Base-by-base conservation (phyloP, 1,139 yeast species). In the Diutina siamensis region DNA sequence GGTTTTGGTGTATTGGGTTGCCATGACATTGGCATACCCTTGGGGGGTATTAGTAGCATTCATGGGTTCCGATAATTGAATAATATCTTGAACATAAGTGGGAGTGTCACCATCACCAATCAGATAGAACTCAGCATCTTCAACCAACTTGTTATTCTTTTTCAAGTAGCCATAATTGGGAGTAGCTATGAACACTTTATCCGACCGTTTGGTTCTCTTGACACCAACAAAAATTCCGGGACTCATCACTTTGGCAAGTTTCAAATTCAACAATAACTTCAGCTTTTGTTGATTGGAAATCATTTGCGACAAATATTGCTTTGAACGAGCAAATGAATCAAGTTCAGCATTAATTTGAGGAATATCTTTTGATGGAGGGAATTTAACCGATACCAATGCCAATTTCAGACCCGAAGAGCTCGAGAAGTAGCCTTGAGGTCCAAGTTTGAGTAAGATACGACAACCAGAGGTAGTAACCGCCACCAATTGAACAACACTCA, bases 391-490 rank as follows among this genome's bases (percentile, higher is more conserved):
- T 64, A 67, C 63, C 67, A 78, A 61, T 63, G 65, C 44, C 64
- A 62, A 60, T 48, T 62, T 67, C 36, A 68, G 44, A 1, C 51
- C 21, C 18, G 45, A 22, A 10, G 48, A 35, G 45, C 61, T 60
- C 1, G 68, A 59, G 7, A 60, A 49, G 17, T 61, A 53, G 0
- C 75, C 74, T 18, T 25, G 42, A 3, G 36, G 20, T 4, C 20
- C 28, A 46, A 70, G 57, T 49, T 80, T 82, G 51, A 83, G 68
- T 51, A 79, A 81, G 32, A 92, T 68, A 53, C 98, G 76, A 52
- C 84, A 83, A 17, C 98, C 98, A 49, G 80, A 82, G 45, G 80
- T 72, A 0, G 97, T 87, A n/a, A 86, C 72, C 0, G 95, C 97
- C 44, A 89, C 80, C 48, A 92, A 66, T 56, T 80, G 89, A 25